Percentiles rank a stretch among this genome's conserved stretches.
phyloP scores from a whole-genome alignment of 495 filamentous ascomycete genomes.

The Penicilliopsis zonata region DNA sequence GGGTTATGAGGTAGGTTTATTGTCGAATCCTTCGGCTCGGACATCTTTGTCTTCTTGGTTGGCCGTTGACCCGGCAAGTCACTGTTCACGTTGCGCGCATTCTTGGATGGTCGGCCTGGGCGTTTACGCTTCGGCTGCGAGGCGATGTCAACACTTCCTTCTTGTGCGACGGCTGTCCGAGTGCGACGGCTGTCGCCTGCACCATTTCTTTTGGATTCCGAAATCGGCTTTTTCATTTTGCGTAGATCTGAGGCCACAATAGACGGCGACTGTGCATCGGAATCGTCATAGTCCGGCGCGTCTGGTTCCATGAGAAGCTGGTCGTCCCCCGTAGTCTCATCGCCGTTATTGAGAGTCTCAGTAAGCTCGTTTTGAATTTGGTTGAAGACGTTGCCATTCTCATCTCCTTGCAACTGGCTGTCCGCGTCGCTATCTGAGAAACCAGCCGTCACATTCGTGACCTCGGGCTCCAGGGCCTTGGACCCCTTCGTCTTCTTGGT shows the following conservation, averaged over 20 bases:
- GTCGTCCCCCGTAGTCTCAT: constrained; percentile 14
- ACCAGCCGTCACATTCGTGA: constrained; percentile 6
- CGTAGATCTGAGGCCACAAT: constrained; percentile 6
- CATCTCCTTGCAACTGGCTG: constrained; percentile 13
- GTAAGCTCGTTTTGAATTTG: constrained; percentile 16
- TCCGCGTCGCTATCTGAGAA: constrained; percentile 25
- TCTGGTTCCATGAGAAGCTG: constrained; percentile 25
- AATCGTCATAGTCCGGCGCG: constrained; percentile 43
- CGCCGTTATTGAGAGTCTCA: constrained; percentile 14
- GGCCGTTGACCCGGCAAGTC: constrained; percentile 16
- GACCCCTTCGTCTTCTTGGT: constrained; percentile 30
- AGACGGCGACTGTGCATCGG: constrained; percentile 37
- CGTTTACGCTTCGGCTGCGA: constrained; percentile 13
- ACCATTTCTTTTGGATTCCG: constrained; percentile 3
- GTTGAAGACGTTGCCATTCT: constrained; percentile 19
- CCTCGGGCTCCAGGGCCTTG: constrained; percentile 10
- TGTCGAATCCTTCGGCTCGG: constrained; percentile 6
- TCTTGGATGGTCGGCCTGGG: constrained; percentile 23
- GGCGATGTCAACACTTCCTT: constrained; percentile 5
- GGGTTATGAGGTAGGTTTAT: constrained; percentile 12
- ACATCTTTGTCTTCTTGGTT: constrained; percentile 23
- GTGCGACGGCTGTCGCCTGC: constrained; percentile 6
- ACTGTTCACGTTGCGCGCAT: constrained; percentile 9
- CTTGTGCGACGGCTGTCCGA: constrained; percentile 6
- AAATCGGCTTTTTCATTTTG: constrained; percentile 2